phyloP scores from a whole-genome alignment of 495 filamentous ascomycete genomes.

The Aspergillus cristatus region DNA sequence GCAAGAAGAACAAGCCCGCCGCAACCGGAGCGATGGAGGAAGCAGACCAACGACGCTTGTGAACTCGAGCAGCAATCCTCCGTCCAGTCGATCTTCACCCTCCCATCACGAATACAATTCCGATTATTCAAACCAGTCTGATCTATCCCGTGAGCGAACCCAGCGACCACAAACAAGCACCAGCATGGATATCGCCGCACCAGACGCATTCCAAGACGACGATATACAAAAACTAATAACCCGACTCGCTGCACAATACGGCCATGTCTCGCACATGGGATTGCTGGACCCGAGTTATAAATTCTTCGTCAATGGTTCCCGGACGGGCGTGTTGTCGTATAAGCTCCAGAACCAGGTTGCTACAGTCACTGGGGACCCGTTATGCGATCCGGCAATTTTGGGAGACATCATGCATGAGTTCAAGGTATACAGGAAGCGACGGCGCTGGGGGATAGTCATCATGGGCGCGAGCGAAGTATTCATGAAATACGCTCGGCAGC shows the following conservation, averaged over 20 bases:
- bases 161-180: too few species aligned
- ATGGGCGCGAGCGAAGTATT: conserved; percentile 29
- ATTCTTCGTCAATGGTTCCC: conserved; percentile 28
- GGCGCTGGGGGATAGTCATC: conserved; percentile 25
- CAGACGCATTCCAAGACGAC: too few species aligned
- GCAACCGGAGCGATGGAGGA: too few species aligned
- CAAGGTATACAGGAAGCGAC: conserved; percentile 17
- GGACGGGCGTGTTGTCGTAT: conserved; percentile 29
- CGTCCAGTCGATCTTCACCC: too few species aligned
- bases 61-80: too few species aligned
- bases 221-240: too few species aligned
- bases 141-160: too few species aligned
- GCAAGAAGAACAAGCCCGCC: too few species aligned
- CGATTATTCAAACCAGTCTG: too few species aligned
- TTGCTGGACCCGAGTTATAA: conserved; percentile 34
- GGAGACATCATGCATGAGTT: conserved; percentile 26
- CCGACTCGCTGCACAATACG: conserved; percentile 20
- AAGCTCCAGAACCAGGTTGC: conserved; percentile 29
- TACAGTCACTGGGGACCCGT: conserved; percentile 32
- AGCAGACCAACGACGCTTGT: too few species aligned
- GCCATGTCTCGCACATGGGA: conserved; percentile 36
- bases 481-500: conserved; percentile 14
- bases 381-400: conserved; percentile 19
- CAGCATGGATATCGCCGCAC: too few species aligned
- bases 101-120: too few species aligned